phyloP scores from a whole-genome alignment of 768 basidiomycete genomes.

The Hericium coralloides region DNA sequence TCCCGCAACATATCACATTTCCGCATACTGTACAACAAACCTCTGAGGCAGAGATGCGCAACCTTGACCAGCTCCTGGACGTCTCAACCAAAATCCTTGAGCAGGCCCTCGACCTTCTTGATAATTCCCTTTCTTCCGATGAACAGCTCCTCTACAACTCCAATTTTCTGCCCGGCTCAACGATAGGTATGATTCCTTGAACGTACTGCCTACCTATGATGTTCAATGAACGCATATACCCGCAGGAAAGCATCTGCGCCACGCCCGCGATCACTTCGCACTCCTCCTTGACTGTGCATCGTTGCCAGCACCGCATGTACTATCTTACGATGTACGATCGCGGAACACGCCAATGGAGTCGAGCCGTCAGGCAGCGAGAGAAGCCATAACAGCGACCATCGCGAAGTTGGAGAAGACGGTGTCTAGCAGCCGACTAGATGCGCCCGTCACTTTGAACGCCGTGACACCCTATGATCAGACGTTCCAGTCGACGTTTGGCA shows the following conservation, averaged over 20 bases:
- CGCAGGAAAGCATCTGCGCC: slow-evolving; percentile 77
- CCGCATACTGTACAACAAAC: slow-evolving; percentile 1
- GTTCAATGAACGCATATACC: neutral
- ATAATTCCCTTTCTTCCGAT: slow-evolving; percentile 55
- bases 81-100: slow-evolving; percentile 60
- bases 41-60: slow-evolving; percentile 14
- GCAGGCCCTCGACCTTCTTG: slow-evolving; percentile 68
- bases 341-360: slow-evolving; percentile 83
- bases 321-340: slow-evolving; percentile 69
- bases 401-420: slow-evolving; percentile 45
- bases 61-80: slow-evolving; percentile 46
- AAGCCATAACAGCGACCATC: slow-evolving; percentile 48
- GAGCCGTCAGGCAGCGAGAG: slow-evolving; percentile 47
- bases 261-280: slow-evolving; percentile 77
- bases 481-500: slow-evolving; percentile 71
- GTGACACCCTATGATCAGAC: slow-evolving; percentile 72
- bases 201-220: neutral
- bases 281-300: slow-evolving; percentile 51
- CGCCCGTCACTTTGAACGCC: slow-evolving; percentile 65
- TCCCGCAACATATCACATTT: neutral
- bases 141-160: slow-evolving; percentile 62
- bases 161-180: slow-evolving; percentile 77
- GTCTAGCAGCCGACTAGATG: slow-evolving; percentile 39
- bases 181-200: slow-evolving; percentile 50
- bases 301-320: slow-evolving; percentile 35